Conservation (phyloP, 306 rosid genomes). For the Astragalus membranaceus region DNA sequence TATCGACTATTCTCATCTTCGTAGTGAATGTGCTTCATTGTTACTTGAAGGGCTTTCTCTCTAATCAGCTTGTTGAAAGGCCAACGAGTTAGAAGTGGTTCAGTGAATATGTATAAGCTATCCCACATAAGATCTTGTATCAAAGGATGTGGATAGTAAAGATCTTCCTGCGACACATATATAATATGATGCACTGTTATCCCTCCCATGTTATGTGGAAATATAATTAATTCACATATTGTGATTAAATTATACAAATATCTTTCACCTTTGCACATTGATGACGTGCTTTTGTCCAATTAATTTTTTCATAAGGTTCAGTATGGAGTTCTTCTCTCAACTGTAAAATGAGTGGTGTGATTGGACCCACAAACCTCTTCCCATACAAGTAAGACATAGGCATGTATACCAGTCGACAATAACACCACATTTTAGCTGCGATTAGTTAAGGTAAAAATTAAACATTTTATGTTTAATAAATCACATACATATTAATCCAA, state of each 20-base stretch:
- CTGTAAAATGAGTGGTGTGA: constrained; percentile 60
- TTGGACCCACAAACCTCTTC: constrained; percentile 62
- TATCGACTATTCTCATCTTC: constrained; percentile 68
- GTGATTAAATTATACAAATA: not conserved
- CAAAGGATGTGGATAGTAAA: constrained; percentile 54
- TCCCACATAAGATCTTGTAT: constrained; percentile 72
- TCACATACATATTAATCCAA: not conserved
- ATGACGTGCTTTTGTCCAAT: constrained; percentile 66
- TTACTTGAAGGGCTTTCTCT: constrained; percentile 50
- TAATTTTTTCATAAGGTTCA: constrained; percentile 43
- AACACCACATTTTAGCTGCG: constrained; percentile 86
- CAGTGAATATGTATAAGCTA: constrained; percentile 40
- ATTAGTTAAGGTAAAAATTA: not conserved
- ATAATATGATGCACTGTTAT: not conserved
- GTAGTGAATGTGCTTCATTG: constrained; percentile 73
- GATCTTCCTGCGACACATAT: constrained; percentile 47
- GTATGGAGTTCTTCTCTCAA: constrained; percentile 48
- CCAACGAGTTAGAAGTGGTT: constrained; percentile 72
- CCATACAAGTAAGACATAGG: constrained; percentile 87
- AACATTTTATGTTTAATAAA: too few relatives aligned
- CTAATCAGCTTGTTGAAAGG: constrained; percentile 55
- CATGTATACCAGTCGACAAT: constrained; percentile 68
- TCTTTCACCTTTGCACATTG: constrained; percentile 44
- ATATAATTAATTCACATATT: not conserved
- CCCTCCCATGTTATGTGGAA: not conserved